phyloP scores from a whole-genome alignment of 495 filamentous ascomycete genomes.

The Talaromyces proteolyticus region DNA sequence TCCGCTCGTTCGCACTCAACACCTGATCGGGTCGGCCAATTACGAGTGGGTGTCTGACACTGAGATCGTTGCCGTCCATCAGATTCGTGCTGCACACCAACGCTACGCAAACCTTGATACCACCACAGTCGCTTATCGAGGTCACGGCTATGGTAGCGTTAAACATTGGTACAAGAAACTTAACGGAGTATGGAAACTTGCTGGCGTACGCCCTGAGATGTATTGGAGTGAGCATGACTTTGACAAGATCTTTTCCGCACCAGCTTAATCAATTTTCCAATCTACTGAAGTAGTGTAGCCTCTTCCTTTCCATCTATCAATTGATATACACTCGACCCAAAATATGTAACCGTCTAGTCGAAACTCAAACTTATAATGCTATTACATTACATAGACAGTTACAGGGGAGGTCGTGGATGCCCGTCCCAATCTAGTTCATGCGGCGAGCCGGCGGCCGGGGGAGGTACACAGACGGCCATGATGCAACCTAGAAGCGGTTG shows the following conservation, averaged over 20 bases:
- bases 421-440: no score
- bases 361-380: no score
- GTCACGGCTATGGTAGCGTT: constrained; percentile 58
- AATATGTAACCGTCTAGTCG: no score
- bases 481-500: no score
- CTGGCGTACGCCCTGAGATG: constrained; percentile 63
- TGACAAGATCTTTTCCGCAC: constrained; percentile 23
- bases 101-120: constrained; percentile 51
- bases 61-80: constrained; percentile 18
- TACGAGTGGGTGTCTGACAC: constrained; percentile 19
- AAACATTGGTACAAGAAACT: constrained; percentile 62
- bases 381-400: no score
- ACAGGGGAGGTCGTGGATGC: no score
- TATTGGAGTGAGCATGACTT: constrained; percentile 64
- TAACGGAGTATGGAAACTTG: constrained; percentile 72
- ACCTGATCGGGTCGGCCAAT: constrained; percentile 24
- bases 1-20: constrained; percentile 24
- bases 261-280: no score
- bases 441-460: no score
- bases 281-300: no score
- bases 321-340: no score
- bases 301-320: no score
- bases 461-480: no score
- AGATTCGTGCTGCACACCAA: constrained; percentile 28
- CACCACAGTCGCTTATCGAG: constrained; percentile 41